Conservation (phyloP, 768 basidiomycete species). For the Xerocomus brunneocitrinus region DNA sequence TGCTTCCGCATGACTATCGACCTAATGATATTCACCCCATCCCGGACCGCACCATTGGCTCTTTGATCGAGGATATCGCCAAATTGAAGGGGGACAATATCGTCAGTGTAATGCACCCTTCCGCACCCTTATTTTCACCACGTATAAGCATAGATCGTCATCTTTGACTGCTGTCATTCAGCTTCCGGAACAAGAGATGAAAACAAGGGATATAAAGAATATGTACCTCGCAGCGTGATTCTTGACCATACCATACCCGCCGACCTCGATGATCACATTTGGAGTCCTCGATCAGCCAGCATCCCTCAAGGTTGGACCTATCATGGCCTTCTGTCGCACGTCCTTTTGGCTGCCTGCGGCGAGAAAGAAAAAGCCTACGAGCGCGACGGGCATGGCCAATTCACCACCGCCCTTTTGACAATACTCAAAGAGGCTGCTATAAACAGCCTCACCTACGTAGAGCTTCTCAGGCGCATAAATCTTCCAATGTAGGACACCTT, state of each 20-base stretch:
- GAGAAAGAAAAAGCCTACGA: slow-evolving; percentile 32
- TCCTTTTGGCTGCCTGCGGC: slow-evolving; percentile 42
- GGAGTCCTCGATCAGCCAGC: slow-evolving; percentile 9
- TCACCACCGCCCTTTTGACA: slow-evolving; percentile 23
- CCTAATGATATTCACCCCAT: slow-evolving; percentile 28
- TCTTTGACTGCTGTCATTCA: slow-evolving; percentile 46
- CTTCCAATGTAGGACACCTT: slow-evolving; percentile 6
- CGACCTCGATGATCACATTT: slow-evolving; percentile 27
- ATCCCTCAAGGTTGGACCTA: slow-evolving; percentile 20
- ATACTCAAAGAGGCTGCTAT: slow-evolving; percentile 4
- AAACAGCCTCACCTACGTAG: slow-evolving; percentile 22
- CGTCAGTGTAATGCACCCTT: slow-evolving; percentile 21
- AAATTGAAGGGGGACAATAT: slow-evolving; percentile 41
- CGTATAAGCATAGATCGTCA: slow-evolving; percentile 33
- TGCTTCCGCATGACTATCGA: slow-evolving; percentile 34
- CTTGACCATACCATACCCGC: slow-evolving; percentile 3
- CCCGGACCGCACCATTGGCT: slow-evolving; percentile 41
- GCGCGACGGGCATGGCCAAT: slow-evolving; percentile 17
- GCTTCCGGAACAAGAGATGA: slow-evolving; percentile 31
- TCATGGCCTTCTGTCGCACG: slow-evolving; percentile 33
- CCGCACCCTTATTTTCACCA: neutral
- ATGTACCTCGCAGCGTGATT: slow-evolving; percentile 3
- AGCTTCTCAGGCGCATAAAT: slow-evolving; percentile 18
- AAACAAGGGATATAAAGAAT: slow-evolving; percentile 4
- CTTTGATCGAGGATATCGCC: slow-evolving; percentile 35